A percentile compares a stretch with the other conserved stretches of the same genome.
These are phyloP conservation scores for Cymbopogon flexuosus DNA, from an alignment of 202 grass and related monocot genomes.

Conservation along the genomic window DNA sequence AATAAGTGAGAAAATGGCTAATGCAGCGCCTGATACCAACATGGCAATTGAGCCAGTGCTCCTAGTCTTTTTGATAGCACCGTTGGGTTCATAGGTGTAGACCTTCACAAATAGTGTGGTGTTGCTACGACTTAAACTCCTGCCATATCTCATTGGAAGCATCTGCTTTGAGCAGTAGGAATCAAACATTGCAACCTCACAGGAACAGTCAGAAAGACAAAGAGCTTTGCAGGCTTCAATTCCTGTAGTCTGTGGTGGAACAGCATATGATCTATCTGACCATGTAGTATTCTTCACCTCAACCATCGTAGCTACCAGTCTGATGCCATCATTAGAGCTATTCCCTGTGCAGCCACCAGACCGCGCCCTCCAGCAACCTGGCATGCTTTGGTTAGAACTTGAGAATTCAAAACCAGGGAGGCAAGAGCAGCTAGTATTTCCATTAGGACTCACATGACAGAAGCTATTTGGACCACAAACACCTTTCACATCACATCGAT, in stretches of 20 bases:
- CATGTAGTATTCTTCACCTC: constrained; percentile 39
- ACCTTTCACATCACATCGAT: constrained; percentile 34
- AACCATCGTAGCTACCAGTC: not conserved
- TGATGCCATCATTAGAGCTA: not conserved
- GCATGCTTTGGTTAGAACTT: constrained; percentile 10
- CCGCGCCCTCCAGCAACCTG: constrained; percentile 27
- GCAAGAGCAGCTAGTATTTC: constrained; percentile 32
- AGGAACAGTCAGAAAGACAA: constrained; percentile 33
- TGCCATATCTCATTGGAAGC: constrained; percentile 44
- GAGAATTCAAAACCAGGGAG: constrained; percentile 37
- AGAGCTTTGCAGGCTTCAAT: constrained; percentile 30
- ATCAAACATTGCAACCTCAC: constrained; percentile 22
- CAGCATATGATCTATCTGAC: constrained; percentile 15
- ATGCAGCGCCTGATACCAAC: constrained; percentile 24
- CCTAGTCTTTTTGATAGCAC: not conserved
- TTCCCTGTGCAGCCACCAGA: constrained; percentile 14
- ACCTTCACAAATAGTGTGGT: constrained; percentile 42
- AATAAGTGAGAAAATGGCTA: constrained; percentile 19
- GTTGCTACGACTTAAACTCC: constrained; percentile 19
- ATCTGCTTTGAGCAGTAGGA: constrained; percentile 36
- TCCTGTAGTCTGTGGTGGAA: constrained; percentile 10
- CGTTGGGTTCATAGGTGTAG: constrained; percentile 3
- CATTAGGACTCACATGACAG: not conserved
- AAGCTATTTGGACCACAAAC: constrained; percentile 41
- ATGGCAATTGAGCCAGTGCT: not conserved